Conservation (phyloP, 148 eudicot genomes). For the Rhododendron kiyosumense region DNA sequence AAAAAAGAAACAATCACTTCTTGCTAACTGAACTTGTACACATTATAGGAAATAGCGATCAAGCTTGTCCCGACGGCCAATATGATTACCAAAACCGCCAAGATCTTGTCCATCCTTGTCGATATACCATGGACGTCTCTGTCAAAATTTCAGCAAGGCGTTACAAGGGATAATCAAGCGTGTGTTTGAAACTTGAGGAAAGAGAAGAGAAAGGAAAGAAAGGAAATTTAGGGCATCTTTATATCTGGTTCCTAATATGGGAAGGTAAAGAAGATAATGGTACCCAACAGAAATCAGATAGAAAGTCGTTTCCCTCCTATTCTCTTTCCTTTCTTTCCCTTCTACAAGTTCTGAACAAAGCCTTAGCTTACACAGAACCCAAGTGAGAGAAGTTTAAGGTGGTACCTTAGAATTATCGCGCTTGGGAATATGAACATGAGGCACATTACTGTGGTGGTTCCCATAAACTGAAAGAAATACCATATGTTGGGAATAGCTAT, state of each 20-base stretch:
- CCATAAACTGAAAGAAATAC: slow-evolving; percentile 90
- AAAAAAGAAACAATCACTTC: neutral
- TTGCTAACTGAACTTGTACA: slow-evolving; percentile 26
- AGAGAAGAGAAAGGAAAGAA: neutral
- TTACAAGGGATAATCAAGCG: neutral
- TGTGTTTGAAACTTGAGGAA: neutral
- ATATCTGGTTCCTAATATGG: neutral
- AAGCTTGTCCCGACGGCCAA: slow-evolving; percentile 52
- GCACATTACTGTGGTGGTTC: slow-evolving; percentile 80
- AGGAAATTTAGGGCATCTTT: neutral
- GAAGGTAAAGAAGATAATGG: neutral
- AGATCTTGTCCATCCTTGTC: slow-evolving; percentile 36
- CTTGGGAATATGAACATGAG: slow-evolving; percentile 78
- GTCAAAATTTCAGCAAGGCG: slow-evolving; percentile 1
- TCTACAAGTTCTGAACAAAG: neutral
- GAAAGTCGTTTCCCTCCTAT: neutral
- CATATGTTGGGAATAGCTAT: slow-evolving; percentile 80
- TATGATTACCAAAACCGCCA: slow-evolving; percentile 49
- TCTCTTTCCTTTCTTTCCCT: neutral
- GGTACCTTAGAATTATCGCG: slow-evolving; percentile 72
- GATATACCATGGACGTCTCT: slow-evolving; percentile 73
- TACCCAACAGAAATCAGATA: neutral
- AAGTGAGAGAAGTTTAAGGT: neutral
- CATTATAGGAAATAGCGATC: slow-evolving; percentile 46
- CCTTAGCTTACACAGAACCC: neutral